Evolutionary conservation across 2,329 filamentous ascomycete genomes (phyloP).

Genomic region (Penicillium sp.): DNA sequence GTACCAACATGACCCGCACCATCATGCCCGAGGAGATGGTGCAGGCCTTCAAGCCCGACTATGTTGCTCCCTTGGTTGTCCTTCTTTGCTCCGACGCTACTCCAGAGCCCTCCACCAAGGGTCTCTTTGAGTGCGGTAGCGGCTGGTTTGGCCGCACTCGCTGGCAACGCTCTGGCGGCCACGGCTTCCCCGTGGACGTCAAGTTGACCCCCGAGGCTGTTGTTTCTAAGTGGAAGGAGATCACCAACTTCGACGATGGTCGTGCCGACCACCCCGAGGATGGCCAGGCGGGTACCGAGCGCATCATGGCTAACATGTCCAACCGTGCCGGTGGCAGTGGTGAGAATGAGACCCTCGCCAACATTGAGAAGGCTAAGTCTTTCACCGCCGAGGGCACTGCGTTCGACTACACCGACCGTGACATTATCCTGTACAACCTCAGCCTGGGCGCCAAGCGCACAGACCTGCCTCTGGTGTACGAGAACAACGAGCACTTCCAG

Average conservation of each 20-base stretch:
- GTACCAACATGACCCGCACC: constrained; percentile 88
- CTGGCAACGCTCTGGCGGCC: constrained; percentile 87
- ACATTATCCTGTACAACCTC: constrained; percentile 92
- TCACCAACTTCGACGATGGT: constrained; percentile 80
- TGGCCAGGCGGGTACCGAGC: constrained; percentile 68
- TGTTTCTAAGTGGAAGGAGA: constrained; percentile 65
- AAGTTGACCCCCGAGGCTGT: constrained; percentile 80
- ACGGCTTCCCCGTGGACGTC: constrained; percentile 84
- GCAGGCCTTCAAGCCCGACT: constrained; percentile 98
- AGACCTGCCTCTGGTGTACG: constrained; percentile 82
- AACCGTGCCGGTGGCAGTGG: constrained; percentile 58
- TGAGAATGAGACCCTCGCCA: constrained; percentile 62
- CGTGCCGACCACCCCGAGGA: constrained; percentile 81
- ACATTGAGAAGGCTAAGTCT: constrained; percentile 70
- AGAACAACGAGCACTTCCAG: constrained; percentile 88
- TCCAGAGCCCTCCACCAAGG: constrained; percentile 74
- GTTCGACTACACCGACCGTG: constrained; percentile 78
- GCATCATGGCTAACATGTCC: constrained; percentile 76
- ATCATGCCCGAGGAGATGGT: constrained; percentile 97
- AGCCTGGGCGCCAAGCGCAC: constrained; percentile 86
- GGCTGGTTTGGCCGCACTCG: constrained; percentile 88
- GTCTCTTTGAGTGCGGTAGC: constrained; percentile 88
- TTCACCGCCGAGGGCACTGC: constrained; percentile 65
- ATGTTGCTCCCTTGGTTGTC: constrained; percentile 88
- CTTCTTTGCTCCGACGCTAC: constrained; percentile 82